phyloP scores from a whole-genome alignment of 208 protist genomes.

The Trypanosoma melophagium region DNA sequence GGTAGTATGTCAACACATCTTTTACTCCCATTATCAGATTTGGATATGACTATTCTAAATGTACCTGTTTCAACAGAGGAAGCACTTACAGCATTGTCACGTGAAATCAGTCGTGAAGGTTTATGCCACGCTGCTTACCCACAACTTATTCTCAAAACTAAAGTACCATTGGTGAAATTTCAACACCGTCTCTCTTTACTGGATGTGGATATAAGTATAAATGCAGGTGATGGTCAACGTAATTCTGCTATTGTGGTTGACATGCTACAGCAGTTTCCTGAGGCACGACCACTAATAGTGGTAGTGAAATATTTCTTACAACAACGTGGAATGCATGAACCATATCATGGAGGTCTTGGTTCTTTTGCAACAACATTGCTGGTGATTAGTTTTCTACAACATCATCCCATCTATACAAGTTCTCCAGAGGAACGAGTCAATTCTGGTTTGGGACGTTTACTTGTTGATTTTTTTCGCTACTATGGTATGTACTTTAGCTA shows the following conservation, averaged over 20 bases:
- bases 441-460: conserved; percentile 85
- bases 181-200: conserved; percentile 65
- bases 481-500: conserved; percentile 89
- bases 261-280: conserved; percentile 65
- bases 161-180: conserved; percentile 94
- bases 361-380: conserved; percentile 89
- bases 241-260: conserved; percentile 77
- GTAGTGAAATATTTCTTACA: conserved; percentile 92
- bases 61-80: conserved; percentile 53
- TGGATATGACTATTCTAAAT: conserved; percentile 82
- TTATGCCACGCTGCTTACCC: conserved; percentile 71
- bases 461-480: conserved; percentile 94
- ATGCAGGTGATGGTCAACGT: conserved; percentile 69
- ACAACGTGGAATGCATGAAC: conserved; percentile 92
- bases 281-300: conserved; percentile 76
- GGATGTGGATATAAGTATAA: conserved; percentile 91
- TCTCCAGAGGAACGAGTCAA: conserved; percentile 43
- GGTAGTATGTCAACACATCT: conserved; percentile 88
- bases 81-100: conserved; percentile 57
- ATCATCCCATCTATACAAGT: conserved; percentile 79
- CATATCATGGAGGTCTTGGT: conserved; percentile 91
- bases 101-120: conserved; percentile 53
- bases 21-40: conserved; percentile 78
- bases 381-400: conserved; percentile 90
- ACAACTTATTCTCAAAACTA: conserved; percentile 90